Base-by-base conservation (phyloP, 2,329 filamentous ascomycete genomes). In the Claviceps sp. region DNA sequence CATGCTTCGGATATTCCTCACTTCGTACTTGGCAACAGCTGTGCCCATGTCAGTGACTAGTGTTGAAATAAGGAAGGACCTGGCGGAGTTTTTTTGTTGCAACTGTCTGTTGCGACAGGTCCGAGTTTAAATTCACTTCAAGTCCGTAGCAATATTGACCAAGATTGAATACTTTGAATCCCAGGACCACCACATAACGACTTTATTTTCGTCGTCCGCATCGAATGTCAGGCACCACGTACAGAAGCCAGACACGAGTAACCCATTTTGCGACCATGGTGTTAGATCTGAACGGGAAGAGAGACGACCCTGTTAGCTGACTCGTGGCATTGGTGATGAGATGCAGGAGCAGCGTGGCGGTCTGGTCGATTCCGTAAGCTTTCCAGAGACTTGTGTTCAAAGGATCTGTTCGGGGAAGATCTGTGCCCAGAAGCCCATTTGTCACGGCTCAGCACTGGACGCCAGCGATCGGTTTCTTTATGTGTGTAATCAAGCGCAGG, bases 401-500 rank as follows among this genome's bases (percentile, higher is more conserved):
- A 22, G 20, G 14, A n/a, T 36, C n/a, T n/a, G 4, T n/a, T 18
- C 26, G 8, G 13, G 8, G 13, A n/a, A 34, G 5, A 13, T n/a
- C 16, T 5, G 16, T 20, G n/a, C 14, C 26, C 9, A 20, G n/a
- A 11, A 20, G 9, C 45, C 3, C n/a, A 36, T 36, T 30, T 34
- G 7, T 45, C 43, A 26, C n/a, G 22, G 16, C 4, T 13, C 26
- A 11, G 14, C 7, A 14, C 5, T 18, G 5, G 44, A 16, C 26
- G 34, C n/a, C 13, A 18, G 11, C 24, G 11, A 46, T 46, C n/a
- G 5, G 34, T 5, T 20, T 20, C 13, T n/a, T 24, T 34, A 6
- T 40, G 34, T 26, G 6, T 26, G 14, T 5, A 26, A 22, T 71
- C 62, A 87, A 57, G 79, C 76, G 68, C 89, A 95, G 1, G 86